phyloP scores from a whole-genome alignment of 1,284 basidiomycete species.

The Ceratobasidium sp. region DNA sequence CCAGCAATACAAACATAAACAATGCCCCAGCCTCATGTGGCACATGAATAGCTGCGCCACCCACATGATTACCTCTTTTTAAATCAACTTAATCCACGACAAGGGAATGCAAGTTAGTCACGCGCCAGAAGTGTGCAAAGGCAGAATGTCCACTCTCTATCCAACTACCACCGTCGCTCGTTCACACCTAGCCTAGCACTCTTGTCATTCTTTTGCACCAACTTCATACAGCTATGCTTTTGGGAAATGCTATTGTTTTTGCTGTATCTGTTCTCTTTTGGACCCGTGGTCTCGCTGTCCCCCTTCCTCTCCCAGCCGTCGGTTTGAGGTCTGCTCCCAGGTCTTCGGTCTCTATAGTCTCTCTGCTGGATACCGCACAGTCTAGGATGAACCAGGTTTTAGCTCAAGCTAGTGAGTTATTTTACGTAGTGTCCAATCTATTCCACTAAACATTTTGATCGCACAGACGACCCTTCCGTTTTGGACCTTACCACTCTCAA shows the following conservation, averaged over 20 bases:
- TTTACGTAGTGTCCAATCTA: neutral
- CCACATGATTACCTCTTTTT: neutral
- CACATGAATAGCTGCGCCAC: neutral
- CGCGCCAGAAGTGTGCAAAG: neutral
- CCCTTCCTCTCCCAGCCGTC: neutral
- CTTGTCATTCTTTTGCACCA: neutral
- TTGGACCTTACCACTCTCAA: neutral
- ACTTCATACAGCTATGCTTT: neutral
- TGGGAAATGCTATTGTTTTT: neutral
- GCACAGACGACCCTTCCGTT: neutral
- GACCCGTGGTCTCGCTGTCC: neutral
- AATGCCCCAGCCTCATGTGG: neutral
- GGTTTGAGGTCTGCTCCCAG: neutral
- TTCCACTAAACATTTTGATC: neutral
- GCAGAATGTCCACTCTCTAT: neutral
- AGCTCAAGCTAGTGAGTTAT: neutral
- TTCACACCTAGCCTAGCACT: neutral
- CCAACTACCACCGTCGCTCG: slow-evolving; percentile 1
- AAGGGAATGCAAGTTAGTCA: neutral
- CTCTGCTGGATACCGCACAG: slow-evolving; percentile 8
- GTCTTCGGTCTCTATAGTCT: slow-evolving; percentile 3
- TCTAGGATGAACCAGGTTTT: slow-evolving; percentile 17
- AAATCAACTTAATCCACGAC: neutral
- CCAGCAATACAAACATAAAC: neutral
- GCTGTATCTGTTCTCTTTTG: neutral